These are phyloP conservation scores for Aspergillus fumigatiaffinis DNA, from an alignment of 2,329 filamentous ascomycete species.

Conservation along the genomic window DNA sequence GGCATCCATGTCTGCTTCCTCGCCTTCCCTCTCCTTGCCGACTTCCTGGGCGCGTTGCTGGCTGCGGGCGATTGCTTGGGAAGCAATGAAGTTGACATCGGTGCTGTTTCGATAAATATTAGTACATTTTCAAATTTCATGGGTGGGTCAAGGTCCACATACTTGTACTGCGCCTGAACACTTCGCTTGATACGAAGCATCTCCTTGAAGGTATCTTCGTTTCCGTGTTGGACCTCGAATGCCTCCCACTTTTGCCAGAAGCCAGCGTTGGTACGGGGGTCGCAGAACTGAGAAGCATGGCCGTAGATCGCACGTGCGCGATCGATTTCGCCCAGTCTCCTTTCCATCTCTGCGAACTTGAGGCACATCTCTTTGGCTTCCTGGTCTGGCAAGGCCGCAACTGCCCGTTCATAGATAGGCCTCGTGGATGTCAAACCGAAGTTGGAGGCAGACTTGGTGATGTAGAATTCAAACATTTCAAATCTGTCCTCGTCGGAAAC, in stretches of 20 bases:
- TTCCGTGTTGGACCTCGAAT: constrained; percentile 96
- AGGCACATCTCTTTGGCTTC: constrained; percentile 98
- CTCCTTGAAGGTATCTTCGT: constrained; percentile 99
- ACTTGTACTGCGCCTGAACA: constrained; percentile 96
- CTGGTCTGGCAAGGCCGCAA: constrained; percentile 83
- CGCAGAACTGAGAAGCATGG: constrained; percentile 94
- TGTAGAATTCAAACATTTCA: constrained; percentile 99
- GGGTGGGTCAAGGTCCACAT: constrained; percentile 28
- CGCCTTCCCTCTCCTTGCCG: constrained; percentile 25
- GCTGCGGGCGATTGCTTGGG: constrained; percentile 81
- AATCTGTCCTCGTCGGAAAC: constrained; percentile 91
- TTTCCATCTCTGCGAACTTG: constrained; percentile 97
- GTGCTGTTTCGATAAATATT: constrained; percentile 52
- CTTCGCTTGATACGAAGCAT: constrained; percentile 97
- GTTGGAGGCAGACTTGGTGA: constrained; percentile 96
- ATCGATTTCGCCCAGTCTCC: constrained; percentile 87
- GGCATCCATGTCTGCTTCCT: constrained; percentile 42
- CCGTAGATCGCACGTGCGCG: constrained; percentile 92
- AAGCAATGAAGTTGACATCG: constrained; percentile 97
- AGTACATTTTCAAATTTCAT: constrained; percentile 22
- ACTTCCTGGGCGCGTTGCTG: constrained; percentile 53
- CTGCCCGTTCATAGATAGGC: constrained; percentile 93
- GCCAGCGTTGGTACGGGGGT: constrained; percentile 79
- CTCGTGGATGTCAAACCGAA: constrained; percentile 93
- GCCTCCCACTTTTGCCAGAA: constrained; percentile 98